Percentiles rank a stretch among this genome's conserved stretches.
phyloP scores from a whole-genome alignment of 495 filamentous ascomycete species.

The Neurospora sp. region DNA sequence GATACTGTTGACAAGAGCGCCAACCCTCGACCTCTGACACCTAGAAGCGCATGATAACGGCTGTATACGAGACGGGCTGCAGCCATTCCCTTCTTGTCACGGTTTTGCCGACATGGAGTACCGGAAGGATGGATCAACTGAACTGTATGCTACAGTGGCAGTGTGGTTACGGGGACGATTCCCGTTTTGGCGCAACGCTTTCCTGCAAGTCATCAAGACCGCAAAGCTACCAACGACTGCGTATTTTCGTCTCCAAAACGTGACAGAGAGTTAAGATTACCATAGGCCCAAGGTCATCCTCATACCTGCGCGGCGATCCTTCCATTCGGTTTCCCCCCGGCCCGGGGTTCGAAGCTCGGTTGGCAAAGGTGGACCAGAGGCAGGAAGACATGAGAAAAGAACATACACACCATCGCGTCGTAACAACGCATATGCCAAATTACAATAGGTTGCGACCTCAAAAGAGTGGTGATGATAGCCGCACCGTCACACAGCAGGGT shows the following conservation, averaged over 20 bases:
- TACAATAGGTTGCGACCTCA: neutral
- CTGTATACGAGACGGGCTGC: neutral
- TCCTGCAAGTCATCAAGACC: neutral
- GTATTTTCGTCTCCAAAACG: neutral
- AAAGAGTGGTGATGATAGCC: neutral
- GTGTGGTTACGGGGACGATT: neutral
- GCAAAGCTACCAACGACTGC: neutral
- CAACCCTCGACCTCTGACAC: neutral
- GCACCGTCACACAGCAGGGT: neutral
- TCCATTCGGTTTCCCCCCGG: neutral
- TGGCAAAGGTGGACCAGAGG: neutral
- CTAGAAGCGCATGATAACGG: neutral
- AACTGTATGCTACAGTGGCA: neutral
- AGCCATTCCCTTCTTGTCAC: neutral
- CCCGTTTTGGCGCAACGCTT: neutral
- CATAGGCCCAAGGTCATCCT: neutral
- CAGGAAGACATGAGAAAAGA: neutral
- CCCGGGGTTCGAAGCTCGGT: neutral
- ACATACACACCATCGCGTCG: neutral
- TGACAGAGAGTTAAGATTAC: neutral
- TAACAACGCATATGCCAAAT: neutral
- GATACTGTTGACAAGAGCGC: neutral
- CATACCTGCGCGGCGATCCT: neutral
- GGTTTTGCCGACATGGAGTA: neutral
- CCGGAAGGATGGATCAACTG: neutral